Evolutionary conservation across 2,329 filamentous ascomycete species (phyloP).

Genomic region (Tolypocladium tundrense): DNA sequence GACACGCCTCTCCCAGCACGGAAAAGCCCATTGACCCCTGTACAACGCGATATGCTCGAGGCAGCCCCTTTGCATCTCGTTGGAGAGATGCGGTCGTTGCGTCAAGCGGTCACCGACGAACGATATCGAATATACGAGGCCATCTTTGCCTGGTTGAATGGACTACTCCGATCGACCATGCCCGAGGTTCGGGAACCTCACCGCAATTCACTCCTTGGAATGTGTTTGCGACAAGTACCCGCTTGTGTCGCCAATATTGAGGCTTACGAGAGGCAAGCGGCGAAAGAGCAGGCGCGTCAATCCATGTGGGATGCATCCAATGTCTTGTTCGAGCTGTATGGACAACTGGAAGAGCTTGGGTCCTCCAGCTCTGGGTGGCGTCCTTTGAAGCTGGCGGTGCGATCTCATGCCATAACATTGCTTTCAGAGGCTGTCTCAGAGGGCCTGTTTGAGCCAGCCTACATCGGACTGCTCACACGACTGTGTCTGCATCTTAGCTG

Average conservation of each 20-base stretch:
- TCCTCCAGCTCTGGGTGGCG: slow-evolving; percentile 18
- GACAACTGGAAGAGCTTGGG: slow-evolving; percentile 23
- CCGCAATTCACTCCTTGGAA: slow-evolving; percentile 22
- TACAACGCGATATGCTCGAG: background rate
- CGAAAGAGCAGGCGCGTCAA: slow-evolving; percentile 10
- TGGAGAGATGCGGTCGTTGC: slow-evolving; percentile 13
- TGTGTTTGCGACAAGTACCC: slow-evolving; percentile 24
- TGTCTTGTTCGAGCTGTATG: slow-evolving; percentile 20
- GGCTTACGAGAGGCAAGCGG: slow-evolving; percentile 17
- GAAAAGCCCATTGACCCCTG: background rate
- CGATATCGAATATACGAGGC: slow-evolving; percentile 21
- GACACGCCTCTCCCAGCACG: background rate
- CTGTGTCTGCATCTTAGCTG: slow-evolving; percentile 17
- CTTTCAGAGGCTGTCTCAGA: slow-evolving; percentile 18
- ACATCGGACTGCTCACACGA: slow-evolving; percentile 16
- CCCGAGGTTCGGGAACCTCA: slow-evolving; percentile 9
- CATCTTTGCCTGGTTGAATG: slow-evolving; percentile 20
- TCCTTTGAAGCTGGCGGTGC: slow-evolving; percentile 21
- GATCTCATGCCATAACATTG: slow-evolving; percentile 19
- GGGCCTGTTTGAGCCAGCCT: slow-evolving; percentile 17
- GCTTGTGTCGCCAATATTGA: slow-evolving; percentile 20
- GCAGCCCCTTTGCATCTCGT: slow-evolving; percentile 7
- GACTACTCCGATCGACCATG: slow-evolving; percentile 18
- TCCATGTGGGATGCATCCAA: slow-evolving; percentile 16
- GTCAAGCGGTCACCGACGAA: slow-evolving; percentile 10